Evolutionary conservation across 768 basidiomycete genomes (phyloP), one percentile per base, ranked within the genome.

Genomic region (Floccularia luteovirens): DNA sequence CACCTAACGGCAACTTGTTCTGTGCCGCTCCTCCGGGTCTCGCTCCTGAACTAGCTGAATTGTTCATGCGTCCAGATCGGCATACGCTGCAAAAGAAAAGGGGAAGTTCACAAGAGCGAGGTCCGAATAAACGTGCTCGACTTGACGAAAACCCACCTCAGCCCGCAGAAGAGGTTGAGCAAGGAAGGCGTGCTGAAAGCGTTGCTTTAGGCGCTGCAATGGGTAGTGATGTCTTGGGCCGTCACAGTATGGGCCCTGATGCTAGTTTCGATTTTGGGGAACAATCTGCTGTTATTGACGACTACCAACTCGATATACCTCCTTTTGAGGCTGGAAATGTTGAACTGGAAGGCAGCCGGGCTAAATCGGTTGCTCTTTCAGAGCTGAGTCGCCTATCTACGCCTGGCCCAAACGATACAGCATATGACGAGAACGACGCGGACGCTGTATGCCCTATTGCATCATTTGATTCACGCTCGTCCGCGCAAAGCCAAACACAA

Each of bases 21-120:
- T 87, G 75, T 51, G 85, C 82, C 32, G 91, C 85, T 0, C 92
- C 93, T 8, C 84, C 86, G 10, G 89, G 89, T 6, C 59, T 93
- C 36, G 77, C 80, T 0, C 82, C 85, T 0, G 90, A 94, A 57
- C 67, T 99, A 16, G 73, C 76, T 1, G 77, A 85, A 39, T 63
- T 99, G 40, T 99, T 96, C 63, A 71, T 85, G 66, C 84, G 86
- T 30, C 89, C 90, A 7, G 48, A 82, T 3, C 67, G 69, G 25
- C 61, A 62, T n/a, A 59, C 60, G 3, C 33, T 57, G 3, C 60
- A 71, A 17, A 87, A 87, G 54, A 77, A 82, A 37, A 72, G 79
- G 31, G 76, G 66, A 1, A 56, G 59, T 21, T 77, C 75, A 22
- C 80, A 71, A n/a, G 79, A 70, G 13, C 70, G 69, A 39, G 72